A percentile compares a stretch with the other conserved stretches of the same genome.
Conservation (phyloP, 1,284 basidiomycete genomes). For the Melampsora larici-populina region DNA sequence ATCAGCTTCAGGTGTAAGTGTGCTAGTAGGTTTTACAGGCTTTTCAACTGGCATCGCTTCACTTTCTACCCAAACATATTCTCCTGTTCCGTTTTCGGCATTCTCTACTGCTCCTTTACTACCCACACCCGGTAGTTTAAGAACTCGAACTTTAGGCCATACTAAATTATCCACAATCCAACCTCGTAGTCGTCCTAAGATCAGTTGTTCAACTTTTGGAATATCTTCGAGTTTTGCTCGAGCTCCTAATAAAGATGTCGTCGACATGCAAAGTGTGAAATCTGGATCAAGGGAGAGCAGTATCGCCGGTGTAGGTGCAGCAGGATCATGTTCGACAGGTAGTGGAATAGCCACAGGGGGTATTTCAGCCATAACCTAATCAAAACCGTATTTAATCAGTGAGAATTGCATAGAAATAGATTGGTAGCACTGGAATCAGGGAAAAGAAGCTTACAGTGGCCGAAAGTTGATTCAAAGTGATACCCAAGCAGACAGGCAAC, state of each 20-base stretch:
- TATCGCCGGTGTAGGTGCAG: conserved; percentile 55
- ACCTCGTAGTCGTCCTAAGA: conserved; percentile 58
- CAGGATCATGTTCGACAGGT: conserved; percentile 45
- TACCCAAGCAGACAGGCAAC: conserved; percentile 59
- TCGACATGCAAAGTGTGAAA: conserved; percentile 60
- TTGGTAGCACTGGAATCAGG: conserved; percentile 25
- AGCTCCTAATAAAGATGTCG: conserved; percentile 59
- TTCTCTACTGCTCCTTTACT: conserved; percentile 94
- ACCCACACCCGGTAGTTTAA: conserved; percentile 59
- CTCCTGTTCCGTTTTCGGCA: conserved; percentile 93
- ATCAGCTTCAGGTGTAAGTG: conserved; percentile 32
- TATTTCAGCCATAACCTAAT: conserved; percentile 38
- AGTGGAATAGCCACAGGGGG: conserved; percentile 48
- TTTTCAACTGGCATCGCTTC: neutral
- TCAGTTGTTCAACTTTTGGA: conserved; percentile 62
- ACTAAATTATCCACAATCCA: conserved; percentile 59
- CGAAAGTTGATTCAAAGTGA: conserved; percentile 59
- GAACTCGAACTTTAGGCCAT: conserved; percentile 57
- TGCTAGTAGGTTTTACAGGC: conserved; percentile 5
- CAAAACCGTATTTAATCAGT: conserved; percentile 50
- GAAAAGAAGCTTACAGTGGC: conserved; percentile 56
- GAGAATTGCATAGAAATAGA: conserved; percentile 42
- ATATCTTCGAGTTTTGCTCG: conserved; percentile 62
- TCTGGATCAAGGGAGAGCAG: conserved; percentile 59
- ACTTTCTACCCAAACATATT: conserved; percentile 42